Evolutionary conservation across 139 green algal species (phyloP).

Genomic region (Desmodesmus armatus): DNA sequence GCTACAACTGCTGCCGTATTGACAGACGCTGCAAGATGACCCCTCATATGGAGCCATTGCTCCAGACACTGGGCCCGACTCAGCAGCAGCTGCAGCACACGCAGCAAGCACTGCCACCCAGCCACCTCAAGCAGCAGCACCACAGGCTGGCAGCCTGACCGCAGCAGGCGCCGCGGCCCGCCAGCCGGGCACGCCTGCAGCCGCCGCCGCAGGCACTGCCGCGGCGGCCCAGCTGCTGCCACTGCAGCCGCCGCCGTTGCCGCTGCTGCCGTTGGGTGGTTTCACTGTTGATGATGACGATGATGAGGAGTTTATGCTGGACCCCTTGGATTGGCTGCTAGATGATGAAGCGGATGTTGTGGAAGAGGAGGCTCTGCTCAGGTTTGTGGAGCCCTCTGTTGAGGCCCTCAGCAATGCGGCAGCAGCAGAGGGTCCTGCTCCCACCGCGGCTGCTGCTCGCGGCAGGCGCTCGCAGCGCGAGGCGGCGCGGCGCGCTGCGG

Average conservation of each 20-base stretch:
- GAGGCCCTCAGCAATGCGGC: background rate
- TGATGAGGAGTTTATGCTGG: constrained; percentile 42
- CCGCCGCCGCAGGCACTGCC: background rate
- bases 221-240: background rate
- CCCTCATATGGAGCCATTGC: no score
- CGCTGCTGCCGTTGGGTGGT: background rate
- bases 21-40: no score
- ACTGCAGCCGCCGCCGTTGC: background rate
- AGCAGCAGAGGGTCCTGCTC: background rate
- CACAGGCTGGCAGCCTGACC: background rate
- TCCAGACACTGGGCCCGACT: no score
- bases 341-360: constrained; percentile 29
- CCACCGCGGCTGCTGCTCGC: background rate
- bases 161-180: background rate
- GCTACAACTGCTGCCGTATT: no score
- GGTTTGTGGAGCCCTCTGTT: no score
- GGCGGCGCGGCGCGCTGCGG: background rate
- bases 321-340: constrained; percentile 12
- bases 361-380: constrained; percentile 11
- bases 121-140: background rate
- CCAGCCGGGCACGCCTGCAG: background rate
- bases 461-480: background rate
- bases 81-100: background rate
- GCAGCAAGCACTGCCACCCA: background rate
- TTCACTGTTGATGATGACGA: constrained; percentile 43